Evolutionary conservation across 768 basidiomycete genomes (phyloP), one percentile per base, ranked within the genome.

Genomic region (Albatrellus ellisii): DNA sequence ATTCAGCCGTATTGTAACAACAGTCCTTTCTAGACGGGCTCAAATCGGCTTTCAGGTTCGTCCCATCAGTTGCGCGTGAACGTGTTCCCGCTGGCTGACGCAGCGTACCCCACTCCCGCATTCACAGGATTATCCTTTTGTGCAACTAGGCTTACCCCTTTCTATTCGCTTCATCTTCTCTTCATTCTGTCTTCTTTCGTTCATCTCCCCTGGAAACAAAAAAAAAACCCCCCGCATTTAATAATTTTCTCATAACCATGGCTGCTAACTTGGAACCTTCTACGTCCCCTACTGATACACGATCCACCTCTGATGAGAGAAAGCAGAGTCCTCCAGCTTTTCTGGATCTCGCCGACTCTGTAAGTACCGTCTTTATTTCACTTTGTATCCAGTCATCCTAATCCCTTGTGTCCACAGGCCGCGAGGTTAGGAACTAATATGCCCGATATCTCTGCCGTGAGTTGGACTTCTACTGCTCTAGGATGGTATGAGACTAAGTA

Each of bases 251-350:
- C 50, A 50, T 58, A 57, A 67, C 72, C 70, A 85, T 86, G 84
- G 79, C 73, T 62, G 64, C 66, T 62, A 63, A 66, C 63, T 60
- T 70, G 66, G 77, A 84, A 67, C 75, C 76, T 62, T 72, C 74
- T 77, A 79, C 62, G 65, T 64, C 70, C 59, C 69, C 76, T 69
- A 72, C 66, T 72, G 76, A 82, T 79, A 73, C 74, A 77, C 72
- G 65, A 59, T 61, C 72, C 56, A 55, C 74, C 59, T 66, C 72
- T 40, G 79, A 79, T 56, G 79, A 75, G 51, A 69, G 78, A 59
- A 87, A 84, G 68, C 81, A 83, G 55, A 89, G 81, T 62, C 87
- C 88, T 15, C 85, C 88, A 49, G 88, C 88, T 44, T 91, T 91
- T 65, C 70, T 91, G 64, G 88, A 91, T 69, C 77, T 91, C 54